Evolutionary conservation across 2,329 filamentous ascomycete genomes (phyloP), one percentile per base, ranked within the genome.

Genomic region (Cytospora paraplurivora): DNA sequence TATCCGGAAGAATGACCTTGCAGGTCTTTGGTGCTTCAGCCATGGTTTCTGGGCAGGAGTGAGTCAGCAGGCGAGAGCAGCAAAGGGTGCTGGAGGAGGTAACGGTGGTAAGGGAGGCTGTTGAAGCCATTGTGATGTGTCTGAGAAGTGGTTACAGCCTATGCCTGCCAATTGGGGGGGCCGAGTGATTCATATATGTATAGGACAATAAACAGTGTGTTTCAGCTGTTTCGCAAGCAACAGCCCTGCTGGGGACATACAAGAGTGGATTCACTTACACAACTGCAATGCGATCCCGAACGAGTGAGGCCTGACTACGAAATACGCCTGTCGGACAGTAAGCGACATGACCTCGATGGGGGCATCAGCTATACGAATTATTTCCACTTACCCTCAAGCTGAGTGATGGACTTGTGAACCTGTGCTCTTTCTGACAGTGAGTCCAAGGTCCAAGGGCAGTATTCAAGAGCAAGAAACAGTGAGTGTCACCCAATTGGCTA

Each of bases 1-100:
- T 90, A 70, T 90, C 90, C 64, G 94, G 92, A 70, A 96, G 86
- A 72, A 98, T 85, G 76, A 97, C 93, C 85, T 97, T 97, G 86
- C 95, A 98, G 72, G 90, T 86, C 77, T 87, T 86, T 70, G 81
- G 84, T 27, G 79, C 76, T 56, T 76, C 73, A 69, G 78, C 75
- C 79, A 82, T 81, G 58, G 53, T 69, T 55, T 67, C 62, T 63
- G 57, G 41, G 56, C 35, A 54, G 38, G 35, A 47, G 57, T 62
- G 62, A 66, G 64, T 55, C 55, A 56, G 56, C 19, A 61, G 51
- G 6, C 32, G 57, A 19, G 38, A 56, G 44, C 56, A 55, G 47
- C 56, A 55, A 12, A 61, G 47, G 10, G 41, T 19, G 37, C 15
- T 13, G 7, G 35, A 47, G 33, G 41, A 27, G 27, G 27, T 27